Evolutionary conservation across 345 rosid species (phyloP), one percentile per base, ranked within the genome.

Genomic region (Lenwebbia sp.): DNA sequence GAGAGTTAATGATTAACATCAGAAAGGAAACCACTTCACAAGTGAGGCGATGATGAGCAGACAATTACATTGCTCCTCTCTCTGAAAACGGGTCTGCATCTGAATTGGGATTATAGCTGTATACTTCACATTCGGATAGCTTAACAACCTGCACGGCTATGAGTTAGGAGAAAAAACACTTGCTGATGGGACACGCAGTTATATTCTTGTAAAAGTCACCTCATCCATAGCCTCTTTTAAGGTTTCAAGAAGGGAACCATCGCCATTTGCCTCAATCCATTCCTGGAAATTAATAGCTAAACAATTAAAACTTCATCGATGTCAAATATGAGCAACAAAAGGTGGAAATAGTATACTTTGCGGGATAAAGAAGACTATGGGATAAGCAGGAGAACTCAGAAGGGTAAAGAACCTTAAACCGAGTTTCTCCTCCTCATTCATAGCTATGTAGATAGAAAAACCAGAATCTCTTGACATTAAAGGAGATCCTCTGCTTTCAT

Each of bases 181-280:
- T 70, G 82, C 30, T 54, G 57, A 57, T 7, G 37, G 22, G 84
- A 62, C 83, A 84, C 70, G 86, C 85, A 87, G 74, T 86, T 50
- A 54, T 30, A 84, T 60, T 21, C 75, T 83, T 62, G 47, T 25
- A 44, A 82, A 76, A 83, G 88, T 89, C 87, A 96, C 99, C 99
- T 96, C 99, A 89, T 97, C 99, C 83, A 97, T 92, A 88, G 98
- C 98, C 92, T 92, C 90, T 92, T 92, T 94, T 84, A 97, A 58
- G 26, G 94, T 90, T 86, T 94, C 99, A 70, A 95, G 92, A 23
- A 97, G 91, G 83, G 98, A 94, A 89, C 92, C 88, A 70, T 91
- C 95, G 82, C 89, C 98, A 84, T 95, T 91, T 82, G 90, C 92
- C 93, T 91, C 96, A 76, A 82, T 28, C 98, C 98, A 97, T 88